Evolutionary conservation across 2,329 filamentous ascomycete genomes (phyloP).

Genomic region (Fusarium sp.): DNA sequence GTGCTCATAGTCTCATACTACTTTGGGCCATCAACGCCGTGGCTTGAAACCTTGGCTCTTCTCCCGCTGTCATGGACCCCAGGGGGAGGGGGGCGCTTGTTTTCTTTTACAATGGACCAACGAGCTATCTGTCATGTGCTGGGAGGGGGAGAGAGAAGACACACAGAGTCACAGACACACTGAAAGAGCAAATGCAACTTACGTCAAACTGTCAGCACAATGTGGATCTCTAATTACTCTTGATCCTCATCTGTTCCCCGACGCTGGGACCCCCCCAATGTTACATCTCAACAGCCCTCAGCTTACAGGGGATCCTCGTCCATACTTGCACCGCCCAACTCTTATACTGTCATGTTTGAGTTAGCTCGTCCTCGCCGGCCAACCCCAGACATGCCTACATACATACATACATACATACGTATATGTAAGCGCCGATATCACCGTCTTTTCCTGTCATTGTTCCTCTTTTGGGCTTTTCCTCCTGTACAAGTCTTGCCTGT

Average conservation of each 20-base stretch:
- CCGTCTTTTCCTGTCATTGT: constrained; percentile 3
- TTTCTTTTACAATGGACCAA: too few species aligned
- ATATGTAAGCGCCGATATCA: constrained; percentile 24
- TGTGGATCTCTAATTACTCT: background rate
- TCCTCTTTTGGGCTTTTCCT: constrained; percentile 22
- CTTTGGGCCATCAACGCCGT: constrained; percentile 12
- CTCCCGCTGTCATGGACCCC: constrained; percentile 20
- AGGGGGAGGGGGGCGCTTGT: constrained; percentile 1
- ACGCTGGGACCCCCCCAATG: background rate
- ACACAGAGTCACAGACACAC: too few species aligned
- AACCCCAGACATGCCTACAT: background rate
- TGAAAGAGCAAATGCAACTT: background rate
- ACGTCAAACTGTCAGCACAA: constrained; percentile 2
- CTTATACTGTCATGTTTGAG: constrained; percentile 17
- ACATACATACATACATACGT: too few species aligned
- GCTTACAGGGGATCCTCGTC: constrained; percentile 34
- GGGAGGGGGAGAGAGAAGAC: too few species aligned
- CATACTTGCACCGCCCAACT: constrained; percentile 17
- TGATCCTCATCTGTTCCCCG: constrained; percentile 11
- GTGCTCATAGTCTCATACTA: constrained; percentile 3
- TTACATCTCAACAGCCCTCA: constrained; percentile 1
- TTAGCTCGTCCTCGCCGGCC: background rate
- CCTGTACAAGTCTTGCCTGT: background rate
- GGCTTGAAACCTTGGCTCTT: constrained; percentile 18
- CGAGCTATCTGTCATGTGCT: too few species aligned